Base-by-base conservation (phyloP, 2,329 filamentous ascomycete species). In the Ophioceras dolichostomum region DNA sequence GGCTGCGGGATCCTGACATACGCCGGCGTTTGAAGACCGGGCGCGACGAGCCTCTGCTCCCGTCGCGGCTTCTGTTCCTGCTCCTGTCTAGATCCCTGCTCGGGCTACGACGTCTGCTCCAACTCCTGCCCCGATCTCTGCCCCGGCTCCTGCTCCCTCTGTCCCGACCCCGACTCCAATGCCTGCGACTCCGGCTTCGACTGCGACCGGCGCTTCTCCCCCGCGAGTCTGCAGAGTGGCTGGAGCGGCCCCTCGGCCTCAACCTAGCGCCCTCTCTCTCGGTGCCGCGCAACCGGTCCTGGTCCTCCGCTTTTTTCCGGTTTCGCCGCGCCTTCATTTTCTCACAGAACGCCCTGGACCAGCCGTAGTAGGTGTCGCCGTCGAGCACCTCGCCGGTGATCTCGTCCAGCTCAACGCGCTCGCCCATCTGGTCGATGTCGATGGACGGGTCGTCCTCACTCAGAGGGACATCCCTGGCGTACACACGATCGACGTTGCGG, bases 331-430 rank as follows among this genome's bases (percentile, higher is more conserved):
- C 60, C 57, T 80, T 85, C 81, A 91, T 91, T 50, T 81, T 83
- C 46, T 84, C 68, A 53, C 84, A 93, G 47, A 94, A 91, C 1
- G 65, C 64, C 28, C 73, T 70, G 5, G 85, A 89, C 87, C 87
- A 94, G 42, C 86, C 87, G 52, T 93, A 93, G 55, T 93, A 93
- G 1, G 82, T 84, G 44, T 84, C 78, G 2, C 78, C 79, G 6
- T 68, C 66, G 6, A 78, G 53, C 2, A 79, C 59, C 3, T 81
- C 73, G 1, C 78, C 78, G 0, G 73, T 80, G n/a, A 73, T 60
- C 45, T 79, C 74, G 47, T 86, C 76, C 3, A 73, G 55, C 14
- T 77, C 60, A 37, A 85, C 63, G 13, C 69, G 60, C 52, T 91
- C 80, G 10, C 85, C 86, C 41, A 91, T 65, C 45, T 80, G 76